Evolutionary conservation across 805 yeast genomes (phyloP).

Genomic region (Deakozyma indianensis): DNA sequence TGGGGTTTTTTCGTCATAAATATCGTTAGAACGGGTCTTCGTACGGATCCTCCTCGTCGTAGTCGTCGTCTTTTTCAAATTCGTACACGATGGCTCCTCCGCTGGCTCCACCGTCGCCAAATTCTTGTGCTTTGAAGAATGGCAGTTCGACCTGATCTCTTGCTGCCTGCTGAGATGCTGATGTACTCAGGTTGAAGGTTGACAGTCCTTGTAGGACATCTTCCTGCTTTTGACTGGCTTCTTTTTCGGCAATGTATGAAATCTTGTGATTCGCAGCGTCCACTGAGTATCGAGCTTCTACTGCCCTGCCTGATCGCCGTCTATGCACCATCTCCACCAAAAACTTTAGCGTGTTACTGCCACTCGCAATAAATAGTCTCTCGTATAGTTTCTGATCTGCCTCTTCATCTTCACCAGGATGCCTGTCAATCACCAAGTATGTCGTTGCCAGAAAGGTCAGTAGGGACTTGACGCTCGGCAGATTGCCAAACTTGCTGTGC

Average conservation of each 20-base stretch:
- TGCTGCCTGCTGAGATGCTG: constrained; percentile 59
- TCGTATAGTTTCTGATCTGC: not conserved
- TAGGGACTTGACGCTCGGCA: not conserved
- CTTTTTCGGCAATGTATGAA: constrained; percentile 20
- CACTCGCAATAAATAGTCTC: constrained; percentile 7
- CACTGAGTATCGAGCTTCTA: constrained; percentile 38
- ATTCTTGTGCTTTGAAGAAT: constrained; percentile 72
- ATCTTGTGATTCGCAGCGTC: constrained; percentile 33
- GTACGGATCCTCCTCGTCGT: constrained; percentile 95
- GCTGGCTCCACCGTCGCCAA: constrained; percentile 35
- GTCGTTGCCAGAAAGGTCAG: not conserved
- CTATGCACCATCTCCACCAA: constrained; percentile 44
- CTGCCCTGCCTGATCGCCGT: constrained; percentile 74
- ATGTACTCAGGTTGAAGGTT: constrained; percentile 73
- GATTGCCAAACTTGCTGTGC: constrained; percentile 2
- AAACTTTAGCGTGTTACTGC: constrained; percentile 34
- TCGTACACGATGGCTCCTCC: constrained; percentile 96
- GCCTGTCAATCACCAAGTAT: constrained; percentile 5
- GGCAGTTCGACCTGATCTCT: constrained; percentile 82
- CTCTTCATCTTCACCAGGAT: not conserved
- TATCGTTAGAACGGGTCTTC: constrained; percentile 72
- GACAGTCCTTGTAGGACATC: constrained; percentile 58
- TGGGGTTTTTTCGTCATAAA: not conserved
- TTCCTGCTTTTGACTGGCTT: constrained; percentile 17
- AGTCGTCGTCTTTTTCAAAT: constrained; percentile 92